Conservation (phyloP, 768 basidiomycete genomes). For the Boletus sp. region DNA sequence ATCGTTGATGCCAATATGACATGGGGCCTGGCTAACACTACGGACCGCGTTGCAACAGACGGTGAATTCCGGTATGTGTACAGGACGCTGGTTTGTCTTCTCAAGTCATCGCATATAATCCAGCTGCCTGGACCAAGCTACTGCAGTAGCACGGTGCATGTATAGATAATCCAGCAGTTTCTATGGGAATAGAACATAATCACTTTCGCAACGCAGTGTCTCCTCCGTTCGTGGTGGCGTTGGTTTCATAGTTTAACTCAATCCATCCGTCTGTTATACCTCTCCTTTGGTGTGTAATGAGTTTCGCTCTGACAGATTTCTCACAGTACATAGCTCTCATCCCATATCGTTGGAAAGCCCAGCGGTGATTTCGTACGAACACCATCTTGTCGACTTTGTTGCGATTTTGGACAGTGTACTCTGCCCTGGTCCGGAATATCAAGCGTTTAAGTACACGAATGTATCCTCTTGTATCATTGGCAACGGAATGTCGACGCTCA, state of each 20-base stretch:
- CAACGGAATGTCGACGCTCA: neutral
- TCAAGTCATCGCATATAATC: neutral
- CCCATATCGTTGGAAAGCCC: too few species aligned
- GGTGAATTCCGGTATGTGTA: constrained; percentile 6
- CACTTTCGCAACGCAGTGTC: too few species aligned
- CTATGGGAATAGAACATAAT: too few species aligned
- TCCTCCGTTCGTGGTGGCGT: too few species aligned
- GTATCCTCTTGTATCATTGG: neutral
- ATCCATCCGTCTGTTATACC: too few species aligned
- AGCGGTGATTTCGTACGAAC: too few species aligned
- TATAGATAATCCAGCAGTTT: too few species aligned
- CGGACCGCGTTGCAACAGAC: constrained; percentile 7
- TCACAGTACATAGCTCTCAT: too few species aligned
- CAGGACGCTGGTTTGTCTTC: too few species aligned
- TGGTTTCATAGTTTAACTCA: too few species aligned
- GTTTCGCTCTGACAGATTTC: too few species aligned
- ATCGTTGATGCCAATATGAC: neutral
- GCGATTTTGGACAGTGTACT: neutral
- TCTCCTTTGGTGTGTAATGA: too few species aligned
- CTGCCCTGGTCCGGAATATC: neutral
- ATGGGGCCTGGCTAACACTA: constrained; percentile 4
- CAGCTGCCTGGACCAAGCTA: constrained; percentile 43
- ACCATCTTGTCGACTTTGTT: neutral
- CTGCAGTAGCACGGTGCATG: constrained; percentile 44
- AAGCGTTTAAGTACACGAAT: neutral